Evolutionary conservation across 2,329 filamentous ascomycete genomes (phyloP), one percentile per base, ranked within the genome.

Genomic region (Fusarium sp.): DNA sequence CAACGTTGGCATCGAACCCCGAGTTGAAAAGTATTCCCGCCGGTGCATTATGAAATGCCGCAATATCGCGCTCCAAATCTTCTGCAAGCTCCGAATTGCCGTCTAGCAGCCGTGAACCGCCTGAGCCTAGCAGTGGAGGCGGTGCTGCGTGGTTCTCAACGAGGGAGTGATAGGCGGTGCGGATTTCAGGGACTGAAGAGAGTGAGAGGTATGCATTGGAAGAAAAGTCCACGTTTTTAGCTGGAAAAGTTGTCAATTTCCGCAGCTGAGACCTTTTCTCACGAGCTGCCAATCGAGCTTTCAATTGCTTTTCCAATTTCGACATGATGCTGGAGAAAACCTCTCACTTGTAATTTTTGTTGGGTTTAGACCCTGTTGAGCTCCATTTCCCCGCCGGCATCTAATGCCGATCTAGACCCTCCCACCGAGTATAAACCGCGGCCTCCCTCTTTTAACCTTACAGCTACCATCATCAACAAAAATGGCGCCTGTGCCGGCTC

Each of bases 131-230:
- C 0, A 77, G 66, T 2, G 69, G 56, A 46, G 47, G 71, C 23
- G 69, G 58, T 7, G 49, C 52, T 34, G 57, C 49, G 40, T 69
- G 54, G 4, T 61, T 62, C 21, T 76, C 69, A 12, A 84, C 65
- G 0, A 76, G 69, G 4, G 65, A 56, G 19, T 95, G 82, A 74
- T 89, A 94, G 9, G 87, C 89, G 73, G 88, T 84, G 77, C 91
- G 89, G 9, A 87, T 54, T 15, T 74, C 75, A 0, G 77, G 73
- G 32, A 80, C 75, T 4, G 74, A 75, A 1, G 92, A 89, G 7
- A 94, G 89, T 47, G 94, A 93, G 59, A 97, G 92, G 75, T 96
- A 91, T 55, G 87, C 87, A 76, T 94, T 90, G 73, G 92, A 94
- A 21, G 90, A 89, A 73, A 96, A 91, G 78, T 96, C 93, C 47